Conservation (phyloP, 2,329 filamentous ascomycete genomes). For the Pseudocercospora musae region DNA sequence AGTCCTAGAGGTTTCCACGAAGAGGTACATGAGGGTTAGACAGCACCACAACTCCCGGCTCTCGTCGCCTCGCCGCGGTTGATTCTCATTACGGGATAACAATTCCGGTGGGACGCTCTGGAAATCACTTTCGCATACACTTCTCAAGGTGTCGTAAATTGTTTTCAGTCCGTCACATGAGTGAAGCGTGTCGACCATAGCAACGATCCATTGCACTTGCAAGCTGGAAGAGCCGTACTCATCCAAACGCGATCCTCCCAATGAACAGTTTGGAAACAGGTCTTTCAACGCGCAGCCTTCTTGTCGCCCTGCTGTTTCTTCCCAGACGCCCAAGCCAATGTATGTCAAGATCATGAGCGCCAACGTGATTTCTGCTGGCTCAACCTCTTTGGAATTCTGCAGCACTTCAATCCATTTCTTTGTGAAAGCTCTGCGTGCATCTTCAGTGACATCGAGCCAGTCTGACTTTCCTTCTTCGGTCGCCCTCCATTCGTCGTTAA, state of each 20-base stretch:
- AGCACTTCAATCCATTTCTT: slow-evolving; percentile 40
- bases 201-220: slow-evolving; percentile 46
- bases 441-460: slow-evolving; percentile 65
- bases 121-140: slow-evolving; percentile 31
- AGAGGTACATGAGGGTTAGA: slow-evolving; percentile 49
- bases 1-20: slow-evolving; percentile 46
- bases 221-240: slow-evolving; percentile 37
- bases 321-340: slow-evolving; percentile 48
- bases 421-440: slow-evolving; percentile 58
- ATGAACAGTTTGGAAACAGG: slow-evolving; percentile 24
- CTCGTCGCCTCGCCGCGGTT: slow-evolving; percentile 29
- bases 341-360: slow-evolving; percentile 47
- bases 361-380: slow-evolving; percentile 32
- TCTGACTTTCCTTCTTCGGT: slow-evolving; percentile 42
- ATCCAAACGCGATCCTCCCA: slow-evolving; percentile 31
- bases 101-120: slow-evolving; percentile 20
- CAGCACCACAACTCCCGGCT: slow-evolving; percentile 48
- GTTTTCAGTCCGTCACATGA: slow-evolving; percentile 40
- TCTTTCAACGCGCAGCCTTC: slow-evolving; percentile 28
- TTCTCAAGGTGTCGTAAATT: slow-evolving; percentile 40
- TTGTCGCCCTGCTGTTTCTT: slow-evolving; percentile 46
- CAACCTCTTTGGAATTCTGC: slow-evolving; percentile 28
- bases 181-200: slow-evolving; percentile 42
- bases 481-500: slow-evolving; percentile 68
- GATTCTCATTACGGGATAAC: slow-evolving; percentile 27